phyloP scores from a whole-genome alignment of 495 filamentous ascomycete species.

The Jackrogersella minutella region DNA sequence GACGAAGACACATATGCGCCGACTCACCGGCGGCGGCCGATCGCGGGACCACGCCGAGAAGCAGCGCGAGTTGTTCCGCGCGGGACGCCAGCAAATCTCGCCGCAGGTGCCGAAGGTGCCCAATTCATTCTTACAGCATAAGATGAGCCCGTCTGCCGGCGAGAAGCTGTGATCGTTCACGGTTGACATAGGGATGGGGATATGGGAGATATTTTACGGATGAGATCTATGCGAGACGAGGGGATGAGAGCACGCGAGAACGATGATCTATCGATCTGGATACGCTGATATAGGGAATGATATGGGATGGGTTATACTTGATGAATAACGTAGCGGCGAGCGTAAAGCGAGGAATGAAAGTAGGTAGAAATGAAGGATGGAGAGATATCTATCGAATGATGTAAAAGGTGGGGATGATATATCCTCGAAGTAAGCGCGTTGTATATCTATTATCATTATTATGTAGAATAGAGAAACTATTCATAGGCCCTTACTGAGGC shows the following conservation, averaged over 20 bases:
- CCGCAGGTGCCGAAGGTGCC: slow-evolving; percentile 73
- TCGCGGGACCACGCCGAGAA: slow-evolving; percentile 65
- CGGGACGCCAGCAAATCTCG: slow-evolving; percentile 44
- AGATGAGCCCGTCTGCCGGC: slow-evolving; percentile 27
- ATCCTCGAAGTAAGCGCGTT: not conserved
- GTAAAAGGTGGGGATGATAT: not conserved
- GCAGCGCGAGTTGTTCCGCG: slow-evolving; percentile 64
- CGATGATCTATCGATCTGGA: not conserved
- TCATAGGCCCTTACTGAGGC: not conserved
- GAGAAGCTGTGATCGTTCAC: slow-evolving; percentile 30
- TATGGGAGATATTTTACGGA: not conserved
- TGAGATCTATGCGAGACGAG: not conserved
- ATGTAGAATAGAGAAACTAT: slow-evolving; percentile 3
- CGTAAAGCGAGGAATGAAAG: not conserved
- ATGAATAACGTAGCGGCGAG: slow-evolving; percentile 4
- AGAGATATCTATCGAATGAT: slow-evolving; percentile 12
- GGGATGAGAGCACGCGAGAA: not conserved
- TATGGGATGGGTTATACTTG: slow-evolving; percentile 14
- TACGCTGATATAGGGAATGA: slow-evolving; percentile 13
- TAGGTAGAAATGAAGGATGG: no score
- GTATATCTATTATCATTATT: slow-evolving; percentile 3
- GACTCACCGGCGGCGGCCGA: slow-evolving; percentile 67
- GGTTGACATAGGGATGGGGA: not conserved
- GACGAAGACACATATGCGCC: slow-evolving; percentile 67
- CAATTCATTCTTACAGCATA: slow-evolving; percentile 40